phyloP scores from a whole-genome alignment of 106 monocot species.

The Vanilla planifolia region DNA sequence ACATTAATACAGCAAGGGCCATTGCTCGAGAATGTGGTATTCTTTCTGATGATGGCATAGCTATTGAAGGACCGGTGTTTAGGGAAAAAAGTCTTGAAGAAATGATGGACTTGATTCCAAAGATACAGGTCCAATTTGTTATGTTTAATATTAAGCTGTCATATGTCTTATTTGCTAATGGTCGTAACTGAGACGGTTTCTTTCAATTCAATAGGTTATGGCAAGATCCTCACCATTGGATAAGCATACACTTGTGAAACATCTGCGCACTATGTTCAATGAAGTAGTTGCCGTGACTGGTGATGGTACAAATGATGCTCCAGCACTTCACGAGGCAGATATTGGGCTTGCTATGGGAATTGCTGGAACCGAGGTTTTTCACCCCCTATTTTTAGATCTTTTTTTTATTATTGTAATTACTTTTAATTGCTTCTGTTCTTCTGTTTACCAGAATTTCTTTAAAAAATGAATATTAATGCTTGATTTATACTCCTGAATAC shows the following conservation, averaged over 20 bases:
- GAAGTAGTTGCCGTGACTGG: conserved; percentile 65
- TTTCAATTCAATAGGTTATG: conserved; percentile 31
- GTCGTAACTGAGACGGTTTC: not conserved
- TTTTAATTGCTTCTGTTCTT: too few species aligned
- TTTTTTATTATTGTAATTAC: too few species aligned
- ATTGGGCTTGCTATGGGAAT: conserved; percentile 61
- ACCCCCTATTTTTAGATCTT: not conserved
- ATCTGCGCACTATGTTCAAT: conserved; percentile 30
- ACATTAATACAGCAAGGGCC: conserved; percentile 39
- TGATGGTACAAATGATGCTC: conserved; percentile 65
- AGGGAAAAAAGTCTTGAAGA: conserved; percentile 33
- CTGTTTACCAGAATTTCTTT: too few species aligned
- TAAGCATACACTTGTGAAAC: conserved; percentile 40
- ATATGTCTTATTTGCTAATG: not conserved
- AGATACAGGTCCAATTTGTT: conserved; percentile 22
- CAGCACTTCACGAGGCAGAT: conserved; percentile 47
- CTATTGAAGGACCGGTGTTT: conserved; percentile 41
- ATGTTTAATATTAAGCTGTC: not conserved
- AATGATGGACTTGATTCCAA: conserved; percentile 34
- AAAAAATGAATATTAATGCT: too few species aligned
- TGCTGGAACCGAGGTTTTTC: conserved; percentile 67
- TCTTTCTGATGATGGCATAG: conserved; percentile 33
- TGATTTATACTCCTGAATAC: too few species aligned
- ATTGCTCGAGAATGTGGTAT: conserved; percentile 46
- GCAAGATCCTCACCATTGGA: conserved; percentile 54